A percentile compares a stretch with the other conserved stretches of the same genome.
Evolutionary conservation across 305 asterid species (phyloP).

Genomic region (Ajuga reptans): DNA sequence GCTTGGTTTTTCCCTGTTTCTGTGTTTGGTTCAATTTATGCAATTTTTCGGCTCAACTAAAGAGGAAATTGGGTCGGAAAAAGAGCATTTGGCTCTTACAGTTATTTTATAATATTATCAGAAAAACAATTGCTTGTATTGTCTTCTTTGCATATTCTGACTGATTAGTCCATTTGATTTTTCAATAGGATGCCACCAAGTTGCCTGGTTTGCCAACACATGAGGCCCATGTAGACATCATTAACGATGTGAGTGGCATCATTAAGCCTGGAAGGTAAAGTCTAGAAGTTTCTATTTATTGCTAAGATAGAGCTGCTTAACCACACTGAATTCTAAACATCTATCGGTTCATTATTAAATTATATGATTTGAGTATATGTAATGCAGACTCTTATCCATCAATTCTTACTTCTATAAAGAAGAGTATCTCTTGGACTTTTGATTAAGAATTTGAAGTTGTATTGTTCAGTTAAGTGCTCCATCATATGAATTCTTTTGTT

Average conservation of each 20-base stretch:
- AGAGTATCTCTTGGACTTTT: neutral
- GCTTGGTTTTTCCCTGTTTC: neutral
- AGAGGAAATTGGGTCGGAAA: neutral
- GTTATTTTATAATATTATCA: neutral
- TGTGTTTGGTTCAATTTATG: neutral
- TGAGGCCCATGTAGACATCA: constrained; percentile 46
- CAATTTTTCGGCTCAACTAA: neutral
- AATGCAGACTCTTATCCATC: neutral
- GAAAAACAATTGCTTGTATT: neutral
- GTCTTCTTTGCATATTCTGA: constrained; percentile 2
- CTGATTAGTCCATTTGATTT: constrained; percentile 5
- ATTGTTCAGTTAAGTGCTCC: neutral
- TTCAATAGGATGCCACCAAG: constrained; percentile 43
- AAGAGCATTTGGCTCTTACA: neutral
- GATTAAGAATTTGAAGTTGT: neutral
- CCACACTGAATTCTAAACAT: neutral
- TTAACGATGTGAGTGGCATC: constrained; percentile 49
- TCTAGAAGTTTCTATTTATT: neutral
- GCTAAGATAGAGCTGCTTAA: neutral
- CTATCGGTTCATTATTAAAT: neutral
- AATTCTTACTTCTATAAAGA: no score
- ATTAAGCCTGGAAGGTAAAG: constrained; percentile 66
- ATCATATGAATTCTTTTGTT: constrained; percentile 16
- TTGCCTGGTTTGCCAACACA: constrained; percentile 44
- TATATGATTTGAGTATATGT: neutral